Percentiles rank a stretch among this genome's conserved stretches.
Evolutionary conservation across 2,329 filamentous ascomycete species (phyloP).

Genomic region (Nigrospora sphaerica): DNA sequence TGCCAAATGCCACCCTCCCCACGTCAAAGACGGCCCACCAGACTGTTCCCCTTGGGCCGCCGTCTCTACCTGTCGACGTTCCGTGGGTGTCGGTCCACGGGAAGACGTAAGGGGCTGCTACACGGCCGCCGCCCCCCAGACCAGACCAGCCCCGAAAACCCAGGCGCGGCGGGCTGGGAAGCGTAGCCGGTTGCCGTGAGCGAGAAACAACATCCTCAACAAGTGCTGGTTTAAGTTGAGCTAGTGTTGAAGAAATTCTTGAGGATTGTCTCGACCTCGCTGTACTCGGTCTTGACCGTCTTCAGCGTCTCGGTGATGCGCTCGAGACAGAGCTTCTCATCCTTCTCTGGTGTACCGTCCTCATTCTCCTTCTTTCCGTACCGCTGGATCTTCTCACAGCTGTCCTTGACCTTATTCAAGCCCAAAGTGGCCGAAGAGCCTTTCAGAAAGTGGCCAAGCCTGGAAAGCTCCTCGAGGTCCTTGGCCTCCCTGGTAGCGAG

Average conservation of each 20-base stretch:
- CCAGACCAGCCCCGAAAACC: too few relatives aligned
- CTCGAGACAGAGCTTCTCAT: conserved; percentile 61
- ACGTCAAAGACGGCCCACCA: too few relatives aligned
- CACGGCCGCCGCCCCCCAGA: too few relatives aligned
- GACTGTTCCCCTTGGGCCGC: too few relatives aligned
- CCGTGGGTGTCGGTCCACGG: too few relatives aligned
- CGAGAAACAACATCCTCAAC: too few relatives aligned
- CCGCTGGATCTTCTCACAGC: conserved; percentile 94
- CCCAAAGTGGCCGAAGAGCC: conserved; percentile 93
- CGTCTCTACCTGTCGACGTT: too few relatives aligned
- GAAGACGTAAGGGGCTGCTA: too few relatives aligned
- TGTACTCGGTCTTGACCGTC: conserved; percentile 69
- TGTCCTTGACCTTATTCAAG: conserved; percentile 82
- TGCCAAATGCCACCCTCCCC: too few relatives aligned
- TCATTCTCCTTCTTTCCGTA: conserved; percentile 79
- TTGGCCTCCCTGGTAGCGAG: conserved; percentile 46
- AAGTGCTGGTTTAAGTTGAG: neutral
- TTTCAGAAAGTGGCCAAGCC: conserved; percentile 92
- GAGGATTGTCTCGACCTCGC: conserved; percentile 64
- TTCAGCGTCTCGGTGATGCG: conserved; percentile 64
- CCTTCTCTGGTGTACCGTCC: conserved; percentile 59
- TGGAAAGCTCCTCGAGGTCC: conserved; percentile 69
- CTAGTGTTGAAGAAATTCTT: conserved; percentile 54
- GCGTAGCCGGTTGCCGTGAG: too few relatives aligned
- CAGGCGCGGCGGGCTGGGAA: too few relatives aligned